Base-by-base conservation (phyloP, 305 asterid genomes). In the Fraxinus nigra region DNA sequence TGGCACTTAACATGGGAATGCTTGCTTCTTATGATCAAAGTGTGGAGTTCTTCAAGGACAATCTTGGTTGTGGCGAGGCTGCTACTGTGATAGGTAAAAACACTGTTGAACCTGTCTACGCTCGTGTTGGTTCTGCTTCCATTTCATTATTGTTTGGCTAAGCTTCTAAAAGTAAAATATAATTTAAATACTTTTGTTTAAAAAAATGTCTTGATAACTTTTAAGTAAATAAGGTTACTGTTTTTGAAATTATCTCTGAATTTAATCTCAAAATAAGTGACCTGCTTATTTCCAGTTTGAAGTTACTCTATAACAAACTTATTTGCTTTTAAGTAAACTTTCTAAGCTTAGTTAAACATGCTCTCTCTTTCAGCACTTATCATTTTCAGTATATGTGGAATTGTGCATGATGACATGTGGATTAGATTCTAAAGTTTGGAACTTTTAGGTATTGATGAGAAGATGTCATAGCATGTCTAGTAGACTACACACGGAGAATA, bases 1-100 rank as follows among this genome's bases (percentile, higher is more conserved):
- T 95, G 99, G 97, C 98, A 22, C 92, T 95, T 67, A 95, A 95
- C 89, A 95, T 94, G 99, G 99, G 99, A 43, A 95, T 95, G 99
- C 97, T 95, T 82, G 95, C 99, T 70, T 95, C 98, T 46, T 95
- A 95, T 81, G 99, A 95, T 59, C 99, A 95, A 86, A 90, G 94
- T 84, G 95, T 91, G 13, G 99, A 95, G 90, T 90, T 92, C 82
- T 93, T 82, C 82, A 91, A 82, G 90, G 97, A 92, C 76, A 80
- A 88, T 70, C 89, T 93, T 70, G 98, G 98, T 74, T 82, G 89
- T 74, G 91, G 96, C 18, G 98, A 95, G 91, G 89, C 86, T 78
- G 78, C 97, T 20, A 92, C 98, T 0, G 93, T 95, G 9, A 2
- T 92, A 80, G 99, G 99, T 95, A 80, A 85, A 91, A 70, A 61